These are phyloP conservation scores for Theobroma cacao DNA, from an alignment of 345 rosid species.

Conservation along the genomic window DNA sequence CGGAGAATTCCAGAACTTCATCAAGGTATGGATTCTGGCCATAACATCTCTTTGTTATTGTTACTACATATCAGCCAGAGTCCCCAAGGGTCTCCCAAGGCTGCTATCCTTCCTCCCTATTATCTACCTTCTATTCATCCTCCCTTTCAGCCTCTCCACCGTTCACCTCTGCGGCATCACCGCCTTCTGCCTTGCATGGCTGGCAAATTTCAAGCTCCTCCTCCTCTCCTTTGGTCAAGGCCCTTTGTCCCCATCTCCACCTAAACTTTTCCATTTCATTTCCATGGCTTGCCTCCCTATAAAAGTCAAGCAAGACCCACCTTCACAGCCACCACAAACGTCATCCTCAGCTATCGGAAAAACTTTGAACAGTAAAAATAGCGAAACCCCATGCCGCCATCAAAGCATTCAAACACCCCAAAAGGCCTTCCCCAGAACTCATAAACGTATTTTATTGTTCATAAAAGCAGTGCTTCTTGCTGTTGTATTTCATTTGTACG, in stretches of 20 bases:
- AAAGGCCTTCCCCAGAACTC: too few species aligned
- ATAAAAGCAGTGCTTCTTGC: conserved; percentile 33
- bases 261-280: conserved; percentile 49
- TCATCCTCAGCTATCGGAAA: neutral
- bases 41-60: conserved; percentile 40
- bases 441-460: conserved; percentile 14
- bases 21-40: conserved; percentile 47
- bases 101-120: conserved; percentile 56
- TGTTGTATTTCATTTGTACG: conserved; percentile 27
- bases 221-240: conserved; percentile 57
- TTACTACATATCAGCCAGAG: conserved; percentile 37
- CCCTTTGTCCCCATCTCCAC: conserved; percentile 47
- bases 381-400: neutral
- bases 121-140: conserved; percentile 35
- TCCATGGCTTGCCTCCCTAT: conserved; percentile 58
- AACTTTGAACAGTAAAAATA: neutral
- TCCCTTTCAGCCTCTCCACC: conserved; percentile 50
- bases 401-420: too few species aligned
- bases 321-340: neutral
- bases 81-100: conserved; percentile 43
- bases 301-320: conserved; percentile 26
- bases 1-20: conserved; percentile 32
- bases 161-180: conserved; percentile 33
- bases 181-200: conserved; percentile 49
- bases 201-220: conserved; percentile 60